Evolutionary conservation across 2,329 filamentous ascomycete genomes (phyloP).

Genomic region (Neonectria sp.): DNA sequence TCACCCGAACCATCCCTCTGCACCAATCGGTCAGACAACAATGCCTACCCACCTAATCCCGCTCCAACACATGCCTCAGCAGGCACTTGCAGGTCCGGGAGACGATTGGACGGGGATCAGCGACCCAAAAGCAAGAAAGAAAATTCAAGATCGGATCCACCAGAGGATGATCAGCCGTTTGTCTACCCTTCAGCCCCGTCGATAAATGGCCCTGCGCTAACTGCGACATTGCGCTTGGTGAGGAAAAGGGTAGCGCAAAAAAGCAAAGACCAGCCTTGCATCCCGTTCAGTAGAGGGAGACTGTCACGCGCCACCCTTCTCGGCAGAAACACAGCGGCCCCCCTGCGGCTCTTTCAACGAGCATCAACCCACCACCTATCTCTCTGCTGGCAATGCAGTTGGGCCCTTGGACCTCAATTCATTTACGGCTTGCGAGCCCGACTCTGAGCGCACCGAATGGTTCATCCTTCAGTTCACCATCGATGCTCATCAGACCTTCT

Average conservation of each 20-base stretch:
- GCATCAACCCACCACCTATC: not conserved
- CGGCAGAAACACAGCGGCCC: not conserved
- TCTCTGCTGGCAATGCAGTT: not conserved
- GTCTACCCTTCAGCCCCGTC: not conserved
- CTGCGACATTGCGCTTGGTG: not conserved
- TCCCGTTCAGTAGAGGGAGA: no score
- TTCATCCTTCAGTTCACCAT: conserved; percentile 4
- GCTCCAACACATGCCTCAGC: conserved; percentile 2
- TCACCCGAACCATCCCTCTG: not conserved
- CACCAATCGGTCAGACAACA: not conserved
- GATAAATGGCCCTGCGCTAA: not conserved
- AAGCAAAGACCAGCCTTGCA: not conserved
- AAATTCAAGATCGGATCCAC: conserved; percentile 4
- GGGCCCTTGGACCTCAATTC: not conserved
- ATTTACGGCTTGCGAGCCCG: not conserved
- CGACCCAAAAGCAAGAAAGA: conserved; percentile 10
- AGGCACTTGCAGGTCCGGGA: not conserved
- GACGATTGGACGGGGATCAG: conserved; percentile 4
- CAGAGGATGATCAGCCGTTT: conserved; percentile 1
- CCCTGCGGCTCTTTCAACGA: not conserved
- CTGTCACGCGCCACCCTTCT: not conserved
- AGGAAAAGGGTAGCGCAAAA: not conserved
- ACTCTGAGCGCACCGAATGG: not conserved
- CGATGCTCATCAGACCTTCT: not conserved
- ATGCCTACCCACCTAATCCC: conserved; percentile 2